Base-by-base conservation (phyloP, 2,329 filamentous ascomycete genomes). In the Botrytis cinerea region DNA sequence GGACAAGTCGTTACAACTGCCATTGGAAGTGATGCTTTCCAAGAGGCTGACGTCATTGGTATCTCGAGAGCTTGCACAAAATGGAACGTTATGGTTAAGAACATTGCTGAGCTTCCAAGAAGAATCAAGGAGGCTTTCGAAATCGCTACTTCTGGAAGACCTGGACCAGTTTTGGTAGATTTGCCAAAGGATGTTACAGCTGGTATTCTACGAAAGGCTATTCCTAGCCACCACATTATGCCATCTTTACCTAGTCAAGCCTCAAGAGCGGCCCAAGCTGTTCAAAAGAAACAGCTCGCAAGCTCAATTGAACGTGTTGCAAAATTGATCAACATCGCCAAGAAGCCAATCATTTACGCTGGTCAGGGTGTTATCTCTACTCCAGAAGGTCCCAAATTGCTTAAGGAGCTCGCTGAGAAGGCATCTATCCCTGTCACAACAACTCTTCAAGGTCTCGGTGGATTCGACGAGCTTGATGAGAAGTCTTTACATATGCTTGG, bases 41-140 rank as follows among this genome's bases (percentile, higher is more conserved):
- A 99, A 83, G 96, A 98, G 84, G 95, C 94, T 74, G 96, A 99
- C 81, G 91, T 97, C 51, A 87, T 98, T 74, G 95, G 95, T 78
- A 98, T 99, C 82, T 97, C 94, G 48, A 89, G 95, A 80, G 91
- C 95, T 32, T 98, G 95, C 87, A 98, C 95, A 78, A 98, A 98
- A 86, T 99, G 96, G 96, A 98, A 98, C 80, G 94, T 97, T 75
- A 97, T 98, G 94, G 94, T 98, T 67, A 98, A 97, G 88, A 95
- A 92, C 82, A 91, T 97, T 72, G 94, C 93, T 69, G 96, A 99
- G 84, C 87, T 99, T 73, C 96, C 96, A 69, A 90, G 93, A 79
- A 90, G 95, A 77, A 98, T 98, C 81, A 97, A 98, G 83, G 96
- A 98, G 85, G 96, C 96, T 67, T 98, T 98, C 81, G 95, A 98